Evolutionary conservation across 306 rosid genomes (phyloP).

Genomic region (Dalbergia oliveri): DNA sequence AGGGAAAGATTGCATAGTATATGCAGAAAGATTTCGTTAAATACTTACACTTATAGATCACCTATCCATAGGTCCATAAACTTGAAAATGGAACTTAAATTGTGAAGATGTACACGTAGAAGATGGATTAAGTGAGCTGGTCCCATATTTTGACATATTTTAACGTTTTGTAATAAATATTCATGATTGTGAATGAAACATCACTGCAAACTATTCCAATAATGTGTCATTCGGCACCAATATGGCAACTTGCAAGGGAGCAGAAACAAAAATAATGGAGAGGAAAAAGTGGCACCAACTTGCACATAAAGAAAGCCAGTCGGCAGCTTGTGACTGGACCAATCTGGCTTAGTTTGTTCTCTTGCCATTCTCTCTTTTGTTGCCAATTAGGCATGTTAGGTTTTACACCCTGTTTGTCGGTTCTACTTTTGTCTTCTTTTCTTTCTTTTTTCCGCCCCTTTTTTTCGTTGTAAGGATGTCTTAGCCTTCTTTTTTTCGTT

Average conservation of each 20-base stretch:
- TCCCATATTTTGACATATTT: too few species aligned
- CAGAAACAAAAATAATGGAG: constrained; percentile 40
- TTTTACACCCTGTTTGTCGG: constrained; percentile 39
- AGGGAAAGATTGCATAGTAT: too few species aligned
- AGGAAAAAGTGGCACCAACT: constrained; percentile 43
- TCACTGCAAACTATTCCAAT: constrained; percentile 34
- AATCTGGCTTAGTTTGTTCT: constrained; percentile 37
- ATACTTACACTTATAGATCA: too few species aligned
- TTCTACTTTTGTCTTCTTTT: constrained; percentile 5
- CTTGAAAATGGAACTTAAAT: too few species aligned
- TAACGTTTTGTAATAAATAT: not conserved
- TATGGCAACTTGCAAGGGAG: constrained; percentile 42
- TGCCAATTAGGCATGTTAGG: constrained; percentile 42
- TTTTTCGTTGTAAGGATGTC: too few species aligned
- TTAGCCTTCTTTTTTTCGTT: too few species aligned
- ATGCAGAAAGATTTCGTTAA: too few species aligned
- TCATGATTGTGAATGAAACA: constrained; percentile 2
- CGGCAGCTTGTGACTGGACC: constrained; percentile 29
- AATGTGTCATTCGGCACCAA: constrained; percentile 40
- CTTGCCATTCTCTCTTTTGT: not conserved
- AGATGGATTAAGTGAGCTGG: too few species aligned
- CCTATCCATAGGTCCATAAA: too few species aligned
- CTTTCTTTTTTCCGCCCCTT: too few species aligned
- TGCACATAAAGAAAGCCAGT: constrained; percentile 35
- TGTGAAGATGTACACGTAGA: too few species aligned